Evolutionary conservation across 2,329 filamentous ascomycete genomes (phyloP), one percentile per base, ranked within the genome.

Genomic region (Endothia cerciana): DNA sequence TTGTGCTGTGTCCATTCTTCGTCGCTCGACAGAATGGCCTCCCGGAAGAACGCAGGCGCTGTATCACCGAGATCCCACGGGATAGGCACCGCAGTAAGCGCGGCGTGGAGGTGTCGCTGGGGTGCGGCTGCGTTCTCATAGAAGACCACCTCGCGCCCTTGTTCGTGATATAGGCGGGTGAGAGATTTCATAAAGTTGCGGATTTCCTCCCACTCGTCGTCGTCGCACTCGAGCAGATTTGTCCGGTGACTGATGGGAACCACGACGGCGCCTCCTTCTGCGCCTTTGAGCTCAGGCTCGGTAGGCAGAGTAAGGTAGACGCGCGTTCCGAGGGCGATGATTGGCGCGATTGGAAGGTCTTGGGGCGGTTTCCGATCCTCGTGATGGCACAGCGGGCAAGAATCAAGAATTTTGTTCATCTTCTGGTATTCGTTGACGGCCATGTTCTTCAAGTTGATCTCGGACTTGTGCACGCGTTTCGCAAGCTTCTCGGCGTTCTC

Each of bases 121-220:
- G 93, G 93, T 17, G 88, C 83, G 0, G 93, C 94, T 2, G 95
- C 95, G 75, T 99, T 98, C 75, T 99, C 95, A 82, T 99, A 99
- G 80, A 99, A 99, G 69, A 99, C 82, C 11, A 98, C 94, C 72
- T 95, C 92, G 61, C 92, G 91, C 13, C 94, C 93, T 77, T 96
- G 93, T 53, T 94, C 91, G 79, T 97, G 93, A 78, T 98, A 99
- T 87, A 97, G 91, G 55, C 94, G 89, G 4, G 91, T 97, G 25
- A 99, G 84, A 66, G 88, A 91, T 81, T 99, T 99, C 94, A 98
- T 98, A 75, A 99, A 99, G 77, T 99, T 99, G 71, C 95, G 91
- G 6, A 99, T 90, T 78, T 99, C 95, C 75, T 99, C 95, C 96
- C 96, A 99, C 76, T 99, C 67, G 74, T 99, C 95, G 74, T 99